phyloP scores from a whole-genome alignment of 495 filamentous ascomycete species.

The Opeltia flavorubescens region DNA sequence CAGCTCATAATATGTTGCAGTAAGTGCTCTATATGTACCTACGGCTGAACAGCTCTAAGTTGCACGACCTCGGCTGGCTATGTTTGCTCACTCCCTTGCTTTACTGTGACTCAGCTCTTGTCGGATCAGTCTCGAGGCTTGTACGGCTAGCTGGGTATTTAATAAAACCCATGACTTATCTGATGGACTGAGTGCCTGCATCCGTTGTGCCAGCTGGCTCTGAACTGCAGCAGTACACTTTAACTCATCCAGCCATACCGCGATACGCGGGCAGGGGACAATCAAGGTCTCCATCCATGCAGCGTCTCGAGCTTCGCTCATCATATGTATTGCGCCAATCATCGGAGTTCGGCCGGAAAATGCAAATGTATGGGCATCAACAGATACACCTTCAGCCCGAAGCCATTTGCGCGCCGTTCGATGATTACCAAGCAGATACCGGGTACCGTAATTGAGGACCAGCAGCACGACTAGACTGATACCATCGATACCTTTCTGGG shows the following conservation, averaged over 20 bases:
- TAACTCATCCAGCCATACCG: conserved; percentile 5
- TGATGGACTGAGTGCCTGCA: not conserved
- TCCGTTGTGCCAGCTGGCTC: not conserved
- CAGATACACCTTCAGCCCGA: conserved; percentile 2
- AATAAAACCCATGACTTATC: conserved; percentile 6
- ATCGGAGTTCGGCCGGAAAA: conserved; percentile 9
- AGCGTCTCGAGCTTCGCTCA: conserved; percentile 3
- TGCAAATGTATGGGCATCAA: conserved; percentile 4
- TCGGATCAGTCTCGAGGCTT: conserved; percentile 5
- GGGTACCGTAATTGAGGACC: not conserved
- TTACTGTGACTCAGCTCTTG: too few relatives aligned
- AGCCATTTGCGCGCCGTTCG: conserved; percentile 9
- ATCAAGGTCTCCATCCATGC: conserved; percentile 11
- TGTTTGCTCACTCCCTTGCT: too few relatives aligned
- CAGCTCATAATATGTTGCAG: too few relatives aligned
- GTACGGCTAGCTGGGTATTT: conserved; percentile 3
- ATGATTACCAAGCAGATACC: not conserved
- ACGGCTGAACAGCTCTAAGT: too few relatives aligned
- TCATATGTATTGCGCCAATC: conserved; percentile 7
- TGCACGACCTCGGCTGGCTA: too few relatives aligned
- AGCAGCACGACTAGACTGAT: conserved; percentile 10
- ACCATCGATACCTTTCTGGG: conserved; percentile 14
- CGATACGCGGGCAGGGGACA: conserved; percentile 3
- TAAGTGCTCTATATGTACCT: too few relatives aligned
- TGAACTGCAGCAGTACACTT: not conserved